Conservation (phyloP, 2,329 filamentous ascomycete genomes). For the Elsinoe batatas region DNA sequence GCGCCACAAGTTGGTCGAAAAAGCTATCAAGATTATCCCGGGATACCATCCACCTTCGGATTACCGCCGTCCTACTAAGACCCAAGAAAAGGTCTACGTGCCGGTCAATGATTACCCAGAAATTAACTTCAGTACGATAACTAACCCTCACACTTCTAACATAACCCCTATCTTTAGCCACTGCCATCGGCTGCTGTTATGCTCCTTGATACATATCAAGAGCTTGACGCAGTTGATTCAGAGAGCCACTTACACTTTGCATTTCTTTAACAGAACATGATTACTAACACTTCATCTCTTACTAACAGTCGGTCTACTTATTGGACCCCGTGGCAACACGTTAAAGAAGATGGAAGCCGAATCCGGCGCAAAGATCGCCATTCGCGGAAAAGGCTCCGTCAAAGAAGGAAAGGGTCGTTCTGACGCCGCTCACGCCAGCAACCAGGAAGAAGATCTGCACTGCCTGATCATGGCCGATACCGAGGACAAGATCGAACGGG, state of each 20-base stretch:
- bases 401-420: slow-evolving; percentile 99
- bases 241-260: not conserved
- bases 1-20: slow-evolving; percentile 96
- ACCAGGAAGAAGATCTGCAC: slow-evolving; percentile 98
- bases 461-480: slow-evolving; percentile 99
- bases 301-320: slow-evolving; percentile 98
- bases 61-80: slow-evolving; percentile 98
- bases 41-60: slow-evolving; percentile 98
- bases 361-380: slow-evolving; percentile 96
- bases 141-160: slow-evolving; percentile 65
- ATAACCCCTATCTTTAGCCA: slow-evolving; percentile 23
- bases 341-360: slow-evolving; percentile 99
- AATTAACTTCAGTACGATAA: slow-evolving; percentile 99
- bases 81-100: slow-evolving; percentile 99
- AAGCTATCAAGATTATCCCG: slow-evolving; percentile 98
- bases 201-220: slow-evolving; percentile 7
- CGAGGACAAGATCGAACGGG: slow-evolving; percentile 98
- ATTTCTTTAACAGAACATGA: slow-evolving; percentile 1
- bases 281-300: slow-evolving; percentile 84
- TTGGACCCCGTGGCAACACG: slow-evolving; percentile 99
- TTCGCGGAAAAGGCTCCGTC: slow-evolving; percentile 97
- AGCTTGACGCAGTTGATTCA: not conserved
- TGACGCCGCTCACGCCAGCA: slow-evolving; percentile 97
- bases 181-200: not conserved
- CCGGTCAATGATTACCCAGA: slow-evolving; percentile 99